phyloP scores from a whole-genome alignment of 2,329 filamentous ascomycete species.

The Colletotrichum destructivum region DNA sequence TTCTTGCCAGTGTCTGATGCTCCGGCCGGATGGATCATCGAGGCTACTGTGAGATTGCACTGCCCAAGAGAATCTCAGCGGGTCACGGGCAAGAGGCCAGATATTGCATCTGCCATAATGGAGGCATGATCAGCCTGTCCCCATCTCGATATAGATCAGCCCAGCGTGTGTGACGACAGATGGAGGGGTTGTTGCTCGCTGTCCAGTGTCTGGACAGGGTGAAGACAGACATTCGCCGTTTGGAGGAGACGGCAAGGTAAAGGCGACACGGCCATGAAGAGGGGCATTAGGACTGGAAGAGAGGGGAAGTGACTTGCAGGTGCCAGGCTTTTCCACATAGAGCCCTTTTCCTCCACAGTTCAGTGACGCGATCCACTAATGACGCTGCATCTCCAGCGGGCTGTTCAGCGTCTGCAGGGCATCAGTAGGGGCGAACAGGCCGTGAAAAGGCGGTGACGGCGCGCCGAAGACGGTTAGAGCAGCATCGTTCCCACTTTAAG shows the following conservation, averaged over 20 bases:
- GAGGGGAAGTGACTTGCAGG: constrained; percentile 27
- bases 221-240: constrained; percentile 6
- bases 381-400: constrained; percentile 31
- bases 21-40: background rate
- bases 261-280: constrained; percentile 23
- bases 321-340: constrained; percentile 22
- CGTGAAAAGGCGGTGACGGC: constrained; percentile 42
- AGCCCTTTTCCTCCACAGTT: constrained; percentile 30
- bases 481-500: constrained; percentile 25
- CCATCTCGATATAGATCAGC: constrained; percentile 23
- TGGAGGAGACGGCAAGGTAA: background rate
- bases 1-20: background rate
- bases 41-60: background rate
- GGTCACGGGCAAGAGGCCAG: constrained; percentile 10
- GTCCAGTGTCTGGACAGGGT: background rate
- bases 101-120: constrained; percentile 19
- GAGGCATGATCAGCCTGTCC: constrained; percentile 25
- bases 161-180: constrained; percentile 28
- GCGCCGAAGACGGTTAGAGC: constrained; percentile 25
- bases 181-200: constrained; percentile 13
- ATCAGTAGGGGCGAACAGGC: constrained; percentile 20
- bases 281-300: constrained; percentile 25
- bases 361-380: constrained; percentile 25
- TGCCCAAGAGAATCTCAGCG: constrained; percentile 9
- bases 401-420: constrained; percentile 32